Evolutionary conservation across 1,139 yeast genomes (phyloP).

Genomic region (Hansenula lynferdii): DNA sequence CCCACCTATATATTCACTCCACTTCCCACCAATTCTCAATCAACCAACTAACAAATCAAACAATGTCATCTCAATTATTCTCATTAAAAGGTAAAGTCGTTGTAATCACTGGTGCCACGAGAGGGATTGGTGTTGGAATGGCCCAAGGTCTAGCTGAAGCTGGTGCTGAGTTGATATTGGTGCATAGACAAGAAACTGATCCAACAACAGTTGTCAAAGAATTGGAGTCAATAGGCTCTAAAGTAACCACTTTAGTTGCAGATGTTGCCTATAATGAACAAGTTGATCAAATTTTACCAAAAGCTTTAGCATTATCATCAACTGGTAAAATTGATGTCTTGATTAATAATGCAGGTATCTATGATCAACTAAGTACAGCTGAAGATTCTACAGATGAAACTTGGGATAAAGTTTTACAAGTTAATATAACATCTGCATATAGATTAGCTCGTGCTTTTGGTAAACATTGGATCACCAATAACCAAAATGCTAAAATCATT

Average conservation of each 20-base stretch:
- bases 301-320: slow-evolving; percentile 28
- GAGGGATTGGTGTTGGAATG: slow-evolving; percentile 42
- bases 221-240: slow-evolving; percentile 13
- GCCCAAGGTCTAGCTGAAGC: slow-evolving; percentile 37
- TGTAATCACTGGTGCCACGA: slow-evolving; percentile 37
- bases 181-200: slow-evolving; percentile 26
- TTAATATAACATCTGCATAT: slow-evolving; percentile 43
- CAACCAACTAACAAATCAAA: too few relatives aligned
- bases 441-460: slow-evolving; percentile 44
- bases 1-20: too few relatives aligned
- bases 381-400: slow-evolving; percentile 35
- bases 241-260: slow-evolving; percentile 18
- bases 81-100: slow-evolving; percentile 31
- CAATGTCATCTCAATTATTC: slow-evolving; percentile 38
- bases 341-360: slow-evolving; percentile 54
- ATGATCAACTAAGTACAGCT: slow-evolving; percentile 30
- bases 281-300: slow-evolving; percentile 26
- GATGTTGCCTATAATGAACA: slow-evolving; percentile 25
- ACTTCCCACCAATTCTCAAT: too few relatives aligned
- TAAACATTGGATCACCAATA: slow-evolving; percentile 35
- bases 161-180: slow-evolving; percentile 32
- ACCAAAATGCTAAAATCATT: slow-evolving; percentile 56
- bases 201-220: slow-evolving; percentile 19
- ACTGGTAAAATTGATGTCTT: slow-evolving; percentile 42
- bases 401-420: slow-evolving; percentile 42